Base-by-base conservation (phyloP, 768 basidiomycete genomes). In the Tulasnella sp. region DNA sequence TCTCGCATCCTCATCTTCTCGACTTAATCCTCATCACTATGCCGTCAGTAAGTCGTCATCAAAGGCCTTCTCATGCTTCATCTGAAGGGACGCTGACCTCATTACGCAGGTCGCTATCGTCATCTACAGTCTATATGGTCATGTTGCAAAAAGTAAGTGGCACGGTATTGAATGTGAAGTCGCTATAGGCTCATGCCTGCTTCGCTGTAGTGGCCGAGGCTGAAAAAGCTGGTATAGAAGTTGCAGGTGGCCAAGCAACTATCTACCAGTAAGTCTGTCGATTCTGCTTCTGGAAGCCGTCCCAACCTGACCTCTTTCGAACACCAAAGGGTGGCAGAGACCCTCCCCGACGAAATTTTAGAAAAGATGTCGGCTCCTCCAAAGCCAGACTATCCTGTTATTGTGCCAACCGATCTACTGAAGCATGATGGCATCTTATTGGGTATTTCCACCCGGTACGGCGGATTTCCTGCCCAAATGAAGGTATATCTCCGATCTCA, bases 381-480 rank as follows among this genome's bases (percentile, higher is more conserved):
- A 22, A 86, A 85, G 64, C 75, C 75, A 42, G 65, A 73, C 57
- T 86, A 86, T 64, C 85, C 87, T 3, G 60, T 84, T 57, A 69
- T 87, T 59, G 68, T 65, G 2, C 72, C 79, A 22, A 64, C 68
- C 1, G 67, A 72, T 4, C 70, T 93, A 45, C 57, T 66, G 16
- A 52, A 70, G 4, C 83, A 72, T 60, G 84, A 92, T 58, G 87
- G 75, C 4, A 79, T 75, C 72, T 57, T 92, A 56, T 70, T 87
- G 45, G 88, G 85, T 54, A 69, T 87, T 52, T 81, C 81, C 46
- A 83, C 83, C 24, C 81, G 88, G 59, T 92, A 75, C 66, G 88
- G 88, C 35, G 78, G 74, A 60, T 79, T 85, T 64, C 76, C 87
- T 22, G 82, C 70, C 2, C 88, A 91, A 58, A 82, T 65, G 45